Evolutionary conservation across 345 rosid genomes (phyloP), one percentile per base, ranked within the genome.

Genomic region (Eucalyptus regnans): DNA sequence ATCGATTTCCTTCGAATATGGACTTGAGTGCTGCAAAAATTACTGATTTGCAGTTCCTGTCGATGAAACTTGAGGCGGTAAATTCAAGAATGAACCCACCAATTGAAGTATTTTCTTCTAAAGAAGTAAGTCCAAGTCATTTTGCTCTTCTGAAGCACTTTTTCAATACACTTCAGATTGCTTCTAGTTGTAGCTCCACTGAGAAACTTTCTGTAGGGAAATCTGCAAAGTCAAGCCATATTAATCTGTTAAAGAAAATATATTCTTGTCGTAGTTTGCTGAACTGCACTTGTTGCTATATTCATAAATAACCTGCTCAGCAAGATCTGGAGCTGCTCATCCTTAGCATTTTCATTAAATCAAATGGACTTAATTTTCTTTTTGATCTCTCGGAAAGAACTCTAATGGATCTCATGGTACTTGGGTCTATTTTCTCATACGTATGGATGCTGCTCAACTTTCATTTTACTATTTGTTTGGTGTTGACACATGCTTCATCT

Each of bases 51-150:
- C 95, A 97, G 99, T 97, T 97, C 92, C 91, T 97, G 88, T 97
- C 98, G 20, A 95, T 96, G 98, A 97, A 97, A 93, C 99, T 97
- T 18, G 98, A 96, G 92, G 95, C 98, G 29, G 97, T 97, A 58
- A 96, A 95, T 90, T 87, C 96, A 52, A 94, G 96, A 94, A 90
- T 94, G 94, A 94, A 49, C 90, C 93, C 95, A 64, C 93, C 90
- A 31, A 93, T 94, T 4, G 98, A 96, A 85, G 95, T 89, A 87
- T 96, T 96, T 88, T 96, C 96, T 92, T 88, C 95, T 4, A 96
- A 95, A 94, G 97, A 95, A 90, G 97, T 93, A 89, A 92, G 94
- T 91, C 90, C 79, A 37, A 37, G 83, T 37, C 46, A 20, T 41
- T 86, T 51, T 50, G 41, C 46, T 50, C 58, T 52, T 27, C 62